Evolutionary conservation across 2,329 filamentous ascomycete genomes (phyloP).

Genomic region (Mycogone perniciosa): DNA sequence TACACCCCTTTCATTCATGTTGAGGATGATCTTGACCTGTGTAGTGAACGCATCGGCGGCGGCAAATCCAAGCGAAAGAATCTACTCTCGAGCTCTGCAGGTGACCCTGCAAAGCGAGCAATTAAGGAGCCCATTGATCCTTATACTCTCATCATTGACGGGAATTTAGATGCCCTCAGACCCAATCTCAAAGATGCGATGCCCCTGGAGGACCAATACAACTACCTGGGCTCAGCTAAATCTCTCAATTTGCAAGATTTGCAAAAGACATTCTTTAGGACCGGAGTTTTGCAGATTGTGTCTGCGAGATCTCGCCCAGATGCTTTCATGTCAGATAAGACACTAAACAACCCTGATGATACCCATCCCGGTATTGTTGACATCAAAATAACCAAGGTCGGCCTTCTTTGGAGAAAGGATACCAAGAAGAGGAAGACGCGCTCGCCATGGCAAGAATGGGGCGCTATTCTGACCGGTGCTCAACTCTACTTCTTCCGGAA

Average conservation of each 20-base stretch:
- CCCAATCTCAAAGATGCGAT: slow-evolving; percentile 90
- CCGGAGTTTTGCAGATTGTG: slow-evolving; percentile 88
- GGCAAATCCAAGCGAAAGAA: slow-evolving; percentile 66
- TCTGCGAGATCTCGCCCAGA: slow-evolving; percentile 89
- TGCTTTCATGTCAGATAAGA: slow-evolving; percentile 87
- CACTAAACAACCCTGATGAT: slow-evolving; percentile 75
- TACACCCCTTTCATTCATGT: slow-evolving; percentile 98
- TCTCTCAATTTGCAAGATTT: slow-evolving; percentile 73
- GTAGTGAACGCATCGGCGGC: slow-evolving; percentile 63
- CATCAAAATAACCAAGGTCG: slow-evolving; percentile 96
- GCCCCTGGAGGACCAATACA: slow-evolving; percentile 85
- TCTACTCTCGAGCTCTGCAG: slow-evolving; percentile 58
- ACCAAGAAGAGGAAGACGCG: slow-evolving; percentile 87
- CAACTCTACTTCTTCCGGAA: slow-evolving; percentile 97
- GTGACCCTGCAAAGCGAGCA: slow-evolving; percentile 48
- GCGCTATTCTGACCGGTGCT: slow-evolving; percentile 90
- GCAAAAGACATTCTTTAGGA: slow-evolving; percentile 84
- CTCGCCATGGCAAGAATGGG: slow-evolving; percentile 99
- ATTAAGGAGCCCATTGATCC: slow-evolving; percentile 86
- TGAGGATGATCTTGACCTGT: slow-evolving; percentile 81
- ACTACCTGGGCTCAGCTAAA: slow-evolving; percentile 71
- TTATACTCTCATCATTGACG: slow-evolving; percentile 88
- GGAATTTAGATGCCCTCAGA: slow-evolving; percentile 73
- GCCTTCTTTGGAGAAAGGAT: slow-evolving; percentile 90
- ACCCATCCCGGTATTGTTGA: slow-evolving; percentile 91